Conservation (phyloP, 1,284 basidiomycete genomes). For the Pisolithus thermaeus region DNA sequence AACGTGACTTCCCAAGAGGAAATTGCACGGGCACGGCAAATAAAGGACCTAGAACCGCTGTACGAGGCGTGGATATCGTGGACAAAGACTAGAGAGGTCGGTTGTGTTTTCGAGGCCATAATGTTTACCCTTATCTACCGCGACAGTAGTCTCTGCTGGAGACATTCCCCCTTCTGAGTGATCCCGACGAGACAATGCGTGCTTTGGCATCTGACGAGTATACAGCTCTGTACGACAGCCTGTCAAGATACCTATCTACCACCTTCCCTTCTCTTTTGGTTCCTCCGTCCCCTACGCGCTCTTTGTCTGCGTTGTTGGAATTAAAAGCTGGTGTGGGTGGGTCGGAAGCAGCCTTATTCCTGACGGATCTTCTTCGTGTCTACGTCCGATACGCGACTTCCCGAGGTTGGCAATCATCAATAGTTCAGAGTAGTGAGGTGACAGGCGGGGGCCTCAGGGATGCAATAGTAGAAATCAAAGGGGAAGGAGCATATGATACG, state of each 20-base stretch:
- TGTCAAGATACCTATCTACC: slow-evolving; percentile 44
- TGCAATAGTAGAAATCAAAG: slow-evolving; percentile 79
- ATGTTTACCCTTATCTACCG: slow-evolving; percentile 8
- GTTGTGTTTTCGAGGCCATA: slow-evolving; percentile 11
- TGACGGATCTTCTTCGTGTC: slow-evolving; percentile 77
- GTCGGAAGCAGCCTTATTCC: slow-evolving; percentile 82
- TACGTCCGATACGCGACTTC: slow-evolving; percentile 68
- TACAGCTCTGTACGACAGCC: slow-evolving; percentile 40
- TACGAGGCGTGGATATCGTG: slow-evolving; percentile 48
- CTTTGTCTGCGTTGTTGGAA: slow-evolving; percentile 80
- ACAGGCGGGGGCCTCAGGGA: slow-evolving; percentile 74
- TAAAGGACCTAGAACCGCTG: slow-evolving; percentile 51
- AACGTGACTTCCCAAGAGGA: slow-evolving; percentile 33
- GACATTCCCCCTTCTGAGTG: slow-evolving; percentile 57
- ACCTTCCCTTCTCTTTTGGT: slow-evolving; percentile 70
- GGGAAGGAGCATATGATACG: slow-evolving; percentile 71
- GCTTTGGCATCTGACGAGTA: slow-evolving; percentile 74
- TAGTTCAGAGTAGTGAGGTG: slow-evolving; percentile 47
- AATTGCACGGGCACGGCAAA: slow-evolving; percentile 37
- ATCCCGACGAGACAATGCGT: slow-evolving; percentile 74
- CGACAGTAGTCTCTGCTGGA: slow-evolving; percentile 60
- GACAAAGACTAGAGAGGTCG: slow-evolving; percentile 37
- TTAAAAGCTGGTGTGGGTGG: slow-evolving; percentile 93
- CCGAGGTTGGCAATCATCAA: slow-evolving; percentile 44
- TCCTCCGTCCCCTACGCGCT: slow-evolving; percentile 58